These are phyloP conservation scores for Fusarium incarnatum DNA, from an alignment of 2,329 filamentous ascomycete genomes.

Conservation along the genomic window DNA sequence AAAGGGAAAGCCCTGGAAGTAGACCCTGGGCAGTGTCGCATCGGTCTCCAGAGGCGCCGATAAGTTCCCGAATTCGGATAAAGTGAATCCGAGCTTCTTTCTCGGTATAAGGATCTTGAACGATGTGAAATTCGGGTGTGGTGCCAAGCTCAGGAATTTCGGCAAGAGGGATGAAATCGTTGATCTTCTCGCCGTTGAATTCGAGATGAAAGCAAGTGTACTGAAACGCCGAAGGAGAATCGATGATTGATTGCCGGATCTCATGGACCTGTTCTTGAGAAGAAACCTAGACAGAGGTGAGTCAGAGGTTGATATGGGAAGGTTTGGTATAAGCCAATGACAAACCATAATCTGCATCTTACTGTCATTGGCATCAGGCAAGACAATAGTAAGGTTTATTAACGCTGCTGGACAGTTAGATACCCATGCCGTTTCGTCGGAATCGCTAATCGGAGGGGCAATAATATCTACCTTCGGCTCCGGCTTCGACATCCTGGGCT, in stretches of 20 bases:
- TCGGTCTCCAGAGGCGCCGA: conserved; percentile 90
- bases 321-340: conserved; percentile 34
- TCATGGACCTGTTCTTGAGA: conserved; percentile 97
- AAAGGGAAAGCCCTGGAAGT: conserved; percentile 84
- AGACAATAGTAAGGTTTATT: conserved; percentile 76
- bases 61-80: conserved; percentile 88
- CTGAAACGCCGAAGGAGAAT: conserved; percentile 91
- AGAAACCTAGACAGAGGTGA: conserved; percentile 71
- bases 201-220: conserved; percentile 99
- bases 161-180: conserved; percentile 92
- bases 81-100: conserved; percentile 97
- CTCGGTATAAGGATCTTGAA: conserved; percentile 97
- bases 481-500: conserved; percentile 47
- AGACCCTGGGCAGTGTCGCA: conserved; percentile 89
- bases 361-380: conserved; percentile 78
- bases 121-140: conserved; percentile 81
- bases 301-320: conserved; percentile 13
- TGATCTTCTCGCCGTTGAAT: conserved; percentile 87
- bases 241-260: conserved; percentile 95
- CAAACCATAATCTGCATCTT: conserved; percentile 88
- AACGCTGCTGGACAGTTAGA: conserved; percentile 56
- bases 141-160: conserved; percentile 84
- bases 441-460: conserved; percentile 5
- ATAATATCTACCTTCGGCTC: conserved; percentile 50
- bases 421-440: conserved; percentile 15